phyloP scores from a whole-genome alignment of 257 asterid species.

The Solanum medicagineum region DNA sequence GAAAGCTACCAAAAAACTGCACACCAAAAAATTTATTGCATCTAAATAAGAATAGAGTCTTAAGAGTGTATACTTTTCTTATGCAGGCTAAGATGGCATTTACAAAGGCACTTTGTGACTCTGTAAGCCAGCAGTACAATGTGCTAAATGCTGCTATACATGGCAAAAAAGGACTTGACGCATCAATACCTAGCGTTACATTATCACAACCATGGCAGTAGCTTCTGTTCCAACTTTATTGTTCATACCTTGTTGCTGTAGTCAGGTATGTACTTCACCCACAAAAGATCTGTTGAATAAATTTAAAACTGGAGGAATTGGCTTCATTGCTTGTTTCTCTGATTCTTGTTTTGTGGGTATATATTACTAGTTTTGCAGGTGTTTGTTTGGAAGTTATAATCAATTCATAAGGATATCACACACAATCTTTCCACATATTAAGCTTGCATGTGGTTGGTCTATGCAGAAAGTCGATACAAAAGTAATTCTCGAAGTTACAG shows the following conservation, averaged over 20 bases:
- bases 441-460: background rate
- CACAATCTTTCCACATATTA: background rate
- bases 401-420: background rate
- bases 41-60: background rate
- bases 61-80: background rate
- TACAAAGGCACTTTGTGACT: slow-evolving; percentile 36
- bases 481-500: background rate
- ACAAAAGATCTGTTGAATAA: background rate
- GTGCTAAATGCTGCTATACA: slow-evolving; percentile 66
- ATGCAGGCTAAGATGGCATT: slow-evolving; percentile 62
- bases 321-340: background rate
- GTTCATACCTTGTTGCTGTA: background rate
- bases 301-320: background rate
- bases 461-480: background rate
- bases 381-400: background rate
- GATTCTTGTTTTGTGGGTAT: background rate
- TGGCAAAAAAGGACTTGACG: slow-evolving; percentile 60
- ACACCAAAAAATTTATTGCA: background rate
- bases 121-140: slow-evolving; percentile 54
- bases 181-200: slow-evolving; percentile 47
- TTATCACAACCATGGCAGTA: slow-evolving; percentile 80
- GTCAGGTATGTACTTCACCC: background rate
- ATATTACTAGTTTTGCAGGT: background rate
- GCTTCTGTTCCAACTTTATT: slow-evolving; percentile 4
- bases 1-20: background rate